Evolutionary conservation across 345 rosid genomes (phyloP).

Genomic region (Cardamine resedifolia): DNA sequence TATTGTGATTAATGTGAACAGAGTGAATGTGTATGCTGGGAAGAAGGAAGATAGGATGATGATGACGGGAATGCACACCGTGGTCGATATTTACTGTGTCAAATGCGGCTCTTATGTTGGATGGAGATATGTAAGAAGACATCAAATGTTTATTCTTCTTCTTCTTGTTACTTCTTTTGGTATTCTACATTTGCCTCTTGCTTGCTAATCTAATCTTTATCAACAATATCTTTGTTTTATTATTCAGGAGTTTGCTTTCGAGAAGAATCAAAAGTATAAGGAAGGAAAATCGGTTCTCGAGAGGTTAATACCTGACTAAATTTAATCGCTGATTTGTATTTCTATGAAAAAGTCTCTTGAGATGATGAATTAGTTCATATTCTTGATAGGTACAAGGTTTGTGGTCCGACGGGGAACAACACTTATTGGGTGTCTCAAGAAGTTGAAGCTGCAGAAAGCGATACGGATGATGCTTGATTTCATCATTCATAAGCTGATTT

Average conservation of each 20-base stretch:
- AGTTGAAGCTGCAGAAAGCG: constrained; percentile 75
- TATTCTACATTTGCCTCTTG: constrained; percentile 11
- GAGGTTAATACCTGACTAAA: constrained; percentile 38
- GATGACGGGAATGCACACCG: constrained; percentile 89
- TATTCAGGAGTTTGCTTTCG: constrained; percentile 63
- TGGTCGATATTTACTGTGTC: constrained; percentile 86
- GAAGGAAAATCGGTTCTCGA: constrained; percentile 84
- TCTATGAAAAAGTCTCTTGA: constrained; percentile 9
- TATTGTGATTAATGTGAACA: constrained; percentile 31
- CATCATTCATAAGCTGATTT: constrained; percentile 20
- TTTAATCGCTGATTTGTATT: neutral
- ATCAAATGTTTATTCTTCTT: constrained; percentile 29
- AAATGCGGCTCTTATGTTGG: constrained; percentile 81
- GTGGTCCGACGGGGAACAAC: constrained; percentile 57
- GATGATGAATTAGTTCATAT: constrained; percentile 47
- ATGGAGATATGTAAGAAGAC: constrained; percentile 68
- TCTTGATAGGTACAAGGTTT: constrained; percentile 58
- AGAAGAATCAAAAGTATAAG: constrained; percentile 69
- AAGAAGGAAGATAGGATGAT: constrained; percentile 80
- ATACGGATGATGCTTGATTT: constrained; percentile 79
- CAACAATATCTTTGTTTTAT: neutral
- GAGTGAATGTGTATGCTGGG: constrained; percentile 73
- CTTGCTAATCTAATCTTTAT: constrained; percentile 11
- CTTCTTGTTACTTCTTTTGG: constrained; percentile 45
- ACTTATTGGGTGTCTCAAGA: constrained; percentile 58